Base-by-base conservation (phyloP, 129 eudicot species). In the Ambrosia artemisiifolia region DNA sequence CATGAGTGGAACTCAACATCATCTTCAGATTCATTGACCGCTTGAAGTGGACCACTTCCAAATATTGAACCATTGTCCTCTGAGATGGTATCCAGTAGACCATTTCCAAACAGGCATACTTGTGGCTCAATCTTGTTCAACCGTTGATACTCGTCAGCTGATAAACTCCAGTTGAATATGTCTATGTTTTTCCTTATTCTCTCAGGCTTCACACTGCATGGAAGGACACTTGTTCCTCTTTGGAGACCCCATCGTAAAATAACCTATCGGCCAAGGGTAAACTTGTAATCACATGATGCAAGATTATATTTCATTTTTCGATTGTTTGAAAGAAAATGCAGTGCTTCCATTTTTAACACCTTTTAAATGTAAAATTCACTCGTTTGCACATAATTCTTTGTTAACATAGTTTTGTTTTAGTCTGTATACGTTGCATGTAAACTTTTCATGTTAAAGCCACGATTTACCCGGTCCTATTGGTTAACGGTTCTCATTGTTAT, bases 181-280 rank as follows among this genome's bases (percentile, higher is more conserved):
- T 81, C 89, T 34, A 81, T 71, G 79, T 85, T 85, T 85, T 78
- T 69, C 48, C 74, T 79, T 17, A 85, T 81, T 18, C 89, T 68
- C 32, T 85, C 89, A 9, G 84, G 86, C 82, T 78, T 85, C 65
- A 85, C 89, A 33, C 86, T 85, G 44, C 89, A 85, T 46, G 89
- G 89, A 40, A 85, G 81, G 16, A 85, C 89, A 35, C 89, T 85
- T 8, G 89, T 85, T n/a, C 86, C 89, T 78, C 89, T 78, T 65
- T 85, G 83, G 32, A 85, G 81, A 54, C 89, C 89, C 89, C 89
- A 85, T 72, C 84, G 47, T 79, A 85, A 51, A 66, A 85, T 85
- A 46, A 81, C 75, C 89, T 85, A 66, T 30, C 40, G 5, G 69
- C 16, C 66, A 75, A 49, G 62, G 38, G 43, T 7, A 76, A 60